Percentiles rank a stretch among this genome's conserved stretches.
Evolutionary conservation across 345 rosid genomes (phyloP).

Genomic region (Adansonia digitata): DNA sequence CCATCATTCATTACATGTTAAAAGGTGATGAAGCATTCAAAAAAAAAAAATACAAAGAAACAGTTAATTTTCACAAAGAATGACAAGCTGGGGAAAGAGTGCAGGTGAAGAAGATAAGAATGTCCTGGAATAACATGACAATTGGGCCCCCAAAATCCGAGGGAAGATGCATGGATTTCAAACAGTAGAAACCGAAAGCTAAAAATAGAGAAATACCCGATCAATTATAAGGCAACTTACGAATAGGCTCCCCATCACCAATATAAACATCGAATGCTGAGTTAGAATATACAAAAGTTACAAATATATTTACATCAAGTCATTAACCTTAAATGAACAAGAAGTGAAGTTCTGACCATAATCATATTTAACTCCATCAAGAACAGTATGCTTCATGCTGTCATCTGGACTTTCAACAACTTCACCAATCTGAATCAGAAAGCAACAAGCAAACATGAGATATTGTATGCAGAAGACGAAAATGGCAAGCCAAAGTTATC

Average conservation of each 20-base stretch:
- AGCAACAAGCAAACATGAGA: constrained; percentile 13
- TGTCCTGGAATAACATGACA: neutral
- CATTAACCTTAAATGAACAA: constrained; percentile 6
- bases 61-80: neutral
- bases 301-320: neutral
- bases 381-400: constrained; percentile 49
- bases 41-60: neutral
- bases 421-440: constrained; percentile 75
- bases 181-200: constrained; percentile 6
- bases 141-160: neutral
- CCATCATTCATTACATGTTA: neutral
- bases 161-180: neutral
- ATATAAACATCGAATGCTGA: constrained; percentile 96
- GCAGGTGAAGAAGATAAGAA: neutral
- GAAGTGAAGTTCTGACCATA: constrained; percentile 42
- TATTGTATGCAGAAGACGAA: neutral
- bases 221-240: constrained; percentile 87
- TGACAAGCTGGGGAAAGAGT: neutral
- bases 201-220: constrained; percentile 46
- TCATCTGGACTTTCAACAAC: constrained; percentile 98
- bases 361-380: constrained; percentile 81
- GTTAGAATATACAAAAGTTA: constrained; percentile 7
- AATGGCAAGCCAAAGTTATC: neutral
- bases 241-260: constrained; percentile 94
- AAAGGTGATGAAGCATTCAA: neutral